Base-by-base conservation (phyloP, 208 protist genomes). In the Tritrichomonas foetus region DNA sequence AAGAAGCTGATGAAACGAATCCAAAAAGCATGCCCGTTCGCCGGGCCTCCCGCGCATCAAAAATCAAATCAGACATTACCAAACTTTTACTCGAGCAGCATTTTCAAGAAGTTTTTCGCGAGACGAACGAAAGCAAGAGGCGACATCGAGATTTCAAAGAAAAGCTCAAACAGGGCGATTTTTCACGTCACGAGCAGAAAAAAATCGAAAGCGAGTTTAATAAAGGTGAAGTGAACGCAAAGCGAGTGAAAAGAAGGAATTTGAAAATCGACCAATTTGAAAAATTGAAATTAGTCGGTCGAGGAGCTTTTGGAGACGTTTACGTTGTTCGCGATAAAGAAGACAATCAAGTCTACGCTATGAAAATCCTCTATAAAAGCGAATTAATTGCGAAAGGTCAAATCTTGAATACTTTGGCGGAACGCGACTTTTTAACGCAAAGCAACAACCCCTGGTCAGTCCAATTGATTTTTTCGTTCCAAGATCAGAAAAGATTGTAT, bases 401-500 rank as follows among this genome's bases (percentile, higher is more conserved):
- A 93, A 94, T 95, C 25, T 27, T 57, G 25, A 95, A 96, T 75
- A 94, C 96, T 47, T 33, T 93, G 20, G 94, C 94, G 27, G 96
- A 97, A 93, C 93, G 95, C 14, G 94, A 97, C 41, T 84, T 97
- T n/a, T 64, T 96, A 36, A 94, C 94, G 0, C 57, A 94, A 61
- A 93, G 72, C 66, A 66, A 95, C 41, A 95, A 94, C 78, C 93
- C 94, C 39, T 96, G 96, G 95, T 74, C 97, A 1, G 96, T 97
- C 0, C 95, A 95, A 61, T 72, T 97, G 0, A 94, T 95, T 64
- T 96, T 95, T 61, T 96, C 95, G 2, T 97, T 97, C 61, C 95
- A 95, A 82, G 96, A 97, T 75, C 66, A 66, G 0, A 55, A 96
- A 44, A 95, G 96, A 80, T 78, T 97, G 0, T 97, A 97, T 89